A percentile compares a stretch with the other conserved stretches of the same genome.
These are phyloP conservation scores for Stentor coeruleus DNA, from an alignment of 73 alveolate genomes.

Conservation along the genomic window DNA sequence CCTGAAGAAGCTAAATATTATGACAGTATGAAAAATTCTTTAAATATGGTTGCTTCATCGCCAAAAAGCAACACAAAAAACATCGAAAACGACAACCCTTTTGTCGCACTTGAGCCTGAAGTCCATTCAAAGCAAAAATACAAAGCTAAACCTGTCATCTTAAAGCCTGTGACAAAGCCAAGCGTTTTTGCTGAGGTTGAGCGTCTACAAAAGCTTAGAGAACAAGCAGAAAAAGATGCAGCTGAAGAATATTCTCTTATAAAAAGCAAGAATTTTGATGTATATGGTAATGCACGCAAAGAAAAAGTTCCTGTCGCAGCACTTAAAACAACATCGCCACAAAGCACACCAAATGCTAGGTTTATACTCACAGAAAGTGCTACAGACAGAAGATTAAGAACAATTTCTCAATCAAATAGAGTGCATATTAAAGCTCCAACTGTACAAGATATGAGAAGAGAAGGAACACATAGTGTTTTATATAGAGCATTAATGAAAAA, in stretches of 20 bases:
- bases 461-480: slow-evolving; percentile 89
- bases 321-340: slow-evolving; percentile 44
- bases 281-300: slow-evolving; percentile 54
- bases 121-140: slow-evolving; percentile 4
- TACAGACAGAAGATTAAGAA: slow-evolving; percentile 88
- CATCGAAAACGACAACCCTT: slow-evolving; percentile 39
- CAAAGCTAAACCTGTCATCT: slow-evolving; percentile 1
- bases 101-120: slow-evolving; percentile 72
- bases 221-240: slow-evolving; percentile 23
- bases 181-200: slow-evolving; percentile 16
- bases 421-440: slow-evolving; percentile 89
- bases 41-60: not conserved
- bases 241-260: not conserved
- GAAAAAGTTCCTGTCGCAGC: slow-evolving; percentile 43
- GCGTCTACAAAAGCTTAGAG: not conserved
- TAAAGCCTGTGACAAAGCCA: slow-evolving; percentile 25
- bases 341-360: slow-evolving; percentile 83
- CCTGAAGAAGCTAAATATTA: not conserved
- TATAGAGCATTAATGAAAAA: slow-evolving; percentile 81
- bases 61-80: not conserved
- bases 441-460: slow-evolving; percentile 85
- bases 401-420: slow-evolving; percentile 80
- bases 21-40: not conserved
- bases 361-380: slow-evolving; percentile 85
- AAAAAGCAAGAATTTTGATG: slow-evolving; percentile 58